These are phyloP conservation scores for Chytriomyces sp. DNA, from an alignment of 192 early-diverging fungal genomes.

Conservation along the genomic window DNA sequence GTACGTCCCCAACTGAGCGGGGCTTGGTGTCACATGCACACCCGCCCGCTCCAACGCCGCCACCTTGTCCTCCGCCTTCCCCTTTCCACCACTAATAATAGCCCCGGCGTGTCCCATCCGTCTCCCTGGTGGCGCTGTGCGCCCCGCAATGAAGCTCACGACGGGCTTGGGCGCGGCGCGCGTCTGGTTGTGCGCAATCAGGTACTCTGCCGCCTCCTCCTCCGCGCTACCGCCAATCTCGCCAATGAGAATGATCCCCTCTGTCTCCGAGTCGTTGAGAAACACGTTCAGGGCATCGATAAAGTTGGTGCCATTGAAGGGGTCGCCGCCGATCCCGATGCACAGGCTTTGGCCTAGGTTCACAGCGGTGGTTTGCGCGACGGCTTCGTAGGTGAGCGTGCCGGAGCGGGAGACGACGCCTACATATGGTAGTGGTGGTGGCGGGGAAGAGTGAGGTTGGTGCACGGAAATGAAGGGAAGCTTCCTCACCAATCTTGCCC, in stretches of 20 bases:
- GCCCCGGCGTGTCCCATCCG: constrained; percentile 99
- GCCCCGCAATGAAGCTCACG: constrained; percentile 99
- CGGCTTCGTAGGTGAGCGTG: constrained; percentile 99
- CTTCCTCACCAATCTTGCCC: constrained; percentile 75
- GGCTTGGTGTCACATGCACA: constrained; percentile 88
- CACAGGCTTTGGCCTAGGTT: constrained; percentile 95
- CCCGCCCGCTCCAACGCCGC: constrained; percentile 90
- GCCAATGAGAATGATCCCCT: constrained; percentile 98
- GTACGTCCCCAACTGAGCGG: constrained; percentile 90
- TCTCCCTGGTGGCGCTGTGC: constrained; percentile 98
- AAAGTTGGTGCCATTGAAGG: constrained; percentile 99
- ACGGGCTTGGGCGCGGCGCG: constrained; percentile 93
- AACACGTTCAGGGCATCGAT: constrained; percentile 95
- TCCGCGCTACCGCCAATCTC: constrained; percentile 99
- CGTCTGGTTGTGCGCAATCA: constrained; percentile 91
- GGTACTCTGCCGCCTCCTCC: constrained; percentile 97
- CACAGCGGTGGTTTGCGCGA: constrained; percentile 95
- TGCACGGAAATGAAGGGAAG: neutral
- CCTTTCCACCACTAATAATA: constrained; percentile 99
- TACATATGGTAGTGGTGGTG: neutral
- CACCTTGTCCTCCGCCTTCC: constrained; percentile 97
- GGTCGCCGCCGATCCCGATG: constrained; percentile 98
- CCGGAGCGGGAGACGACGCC: constrained; percentile 99
- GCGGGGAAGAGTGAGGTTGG: no score
- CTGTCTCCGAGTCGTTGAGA: constrained; percentile 89